phyloP scores from a whole-genome alignment of 148 eudicot genomes.

The Chenopodium suecicum region DNA sequence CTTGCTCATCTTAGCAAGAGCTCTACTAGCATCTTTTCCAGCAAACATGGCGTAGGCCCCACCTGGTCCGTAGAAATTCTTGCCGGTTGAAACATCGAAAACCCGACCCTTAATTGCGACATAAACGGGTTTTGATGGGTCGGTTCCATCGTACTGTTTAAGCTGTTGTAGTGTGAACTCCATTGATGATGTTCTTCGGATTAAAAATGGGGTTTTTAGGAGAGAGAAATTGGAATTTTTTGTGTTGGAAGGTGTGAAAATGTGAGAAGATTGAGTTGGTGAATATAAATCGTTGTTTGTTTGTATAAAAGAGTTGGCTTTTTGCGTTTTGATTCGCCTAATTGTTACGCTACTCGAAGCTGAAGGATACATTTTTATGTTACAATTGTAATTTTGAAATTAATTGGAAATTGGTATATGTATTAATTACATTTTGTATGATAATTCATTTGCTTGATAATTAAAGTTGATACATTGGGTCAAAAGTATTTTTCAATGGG shows the following conservation, averaged over 20 bases:
- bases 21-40: slow-evolving; percentile 95
- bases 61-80: slow-evolving; percentile 84
- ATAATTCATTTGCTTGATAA: too few relatives aligned
- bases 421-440: too few relatives aligned
- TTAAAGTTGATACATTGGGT: too few relatives aligned
- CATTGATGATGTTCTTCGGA: slow-evolving; percentile 29
- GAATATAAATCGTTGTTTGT: background rate
- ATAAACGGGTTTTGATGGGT: slow-evolving; percentile 79
- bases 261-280: background rate
- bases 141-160: slow-evolving; percentile 56
- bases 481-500: too few relatives aligned
- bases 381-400: too few relatives aligned
- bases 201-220: background rate
- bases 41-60: slow-evolving; percentile 83
- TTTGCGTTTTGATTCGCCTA: background rate
- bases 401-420: too few relatives aligned
- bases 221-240: background rate
- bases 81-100: slow-evolving; percentile 73
- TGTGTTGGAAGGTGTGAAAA: background rate
- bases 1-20: slow-evolving; percentile 95
- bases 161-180: slow-evolving; percentile 57
- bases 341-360: background rate
- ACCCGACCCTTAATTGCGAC: slow-evolving; percentile 67
- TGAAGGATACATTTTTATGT: background rate
- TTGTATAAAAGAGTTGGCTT: background rate